Base-by-base conservation (phyloP, 192 early-diverging fungal genomes). In the Linnemannia zychae region DNA sequence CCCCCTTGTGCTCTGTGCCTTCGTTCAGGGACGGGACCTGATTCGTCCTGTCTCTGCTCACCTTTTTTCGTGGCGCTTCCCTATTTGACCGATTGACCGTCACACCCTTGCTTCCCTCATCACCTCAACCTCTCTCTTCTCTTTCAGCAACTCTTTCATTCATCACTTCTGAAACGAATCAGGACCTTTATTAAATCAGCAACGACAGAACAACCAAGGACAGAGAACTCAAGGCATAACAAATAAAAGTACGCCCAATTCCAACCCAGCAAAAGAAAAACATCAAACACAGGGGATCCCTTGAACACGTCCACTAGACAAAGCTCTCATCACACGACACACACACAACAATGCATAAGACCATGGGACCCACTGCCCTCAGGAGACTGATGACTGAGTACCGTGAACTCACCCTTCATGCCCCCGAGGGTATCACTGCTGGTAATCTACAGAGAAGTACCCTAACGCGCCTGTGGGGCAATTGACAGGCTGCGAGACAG, bases 371-470 rank as follows among this genome's bases (percentile, higher is more conserved):
- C 20, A 95, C 96, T 34, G 96, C 96, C 47, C 85, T 97, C 49
- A 97, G 96, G 89, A 92, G 97, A 73, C 90, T 98, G 66, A 97
- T 97, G 96, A 97, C 93, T 16, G 97, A 98, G 84, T 98, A 98
- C 88, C 93, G 90, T 93, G 97, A 98, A 79, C 85, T 99, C 67
- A 97, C 96, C 9, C 76, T 96, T 33, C 94, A 98, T 86, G 91
- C 98, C 31, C 97, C 98, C 9, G 97, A 99, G 69, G 98, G 97
- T 70, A 99, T 99, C 74, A 96, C 93, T 72, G 97, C 97, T 24
- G 93, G 95, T 94, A 89, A 76, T 78, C 44, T 31, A n/a, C 7
- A 57, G 7, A n/a, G 57, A n/a, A 44, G 7, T 13, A 49, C 28
- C 44, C 9, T 38, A 44, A 44, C 69, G 48, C 40, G 36, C n/a